Percentiles rank a stretch among this genome's conserved stretches.
Evolutionary conservation across 2,329 filamentous ascomycete genomes (phyloP).

Genomic region (Magnaporthales sp.): DNA sequence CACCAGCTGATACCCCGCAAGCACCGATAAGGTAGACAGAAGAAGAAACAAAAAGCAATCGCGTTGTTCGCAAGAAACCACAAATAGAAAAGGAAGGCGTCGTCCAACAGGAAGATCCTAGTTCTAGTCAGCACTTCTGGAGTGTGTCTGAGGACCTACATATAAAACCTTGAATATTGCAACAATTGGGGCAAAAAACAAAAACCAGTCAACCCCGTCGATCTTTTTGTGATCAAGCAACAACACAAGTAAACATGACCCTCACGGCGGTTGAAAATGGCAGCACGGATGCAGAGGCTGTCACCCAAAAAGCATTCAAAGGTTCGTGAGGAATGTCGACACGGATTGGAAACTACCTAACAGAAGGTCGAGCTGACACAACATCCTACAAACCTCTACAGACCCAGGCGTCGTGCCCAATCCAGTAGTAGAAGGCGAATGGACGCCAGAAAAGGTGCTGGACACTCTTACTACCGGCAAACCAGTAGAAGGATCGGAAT

Average conservation of each 20-base stretch:
- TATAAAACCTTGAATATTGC: neutral
- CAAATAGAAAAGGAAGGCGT: neutral
- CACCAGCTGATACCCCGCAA: neutral
- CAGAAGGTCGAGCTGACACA: neutral
- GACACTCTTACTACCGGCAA: conserved; percentile 50
- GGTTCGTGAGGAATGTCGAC: neutral
- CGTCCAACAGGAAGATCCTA: neutral
- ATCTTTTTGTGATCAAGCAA: neutral
- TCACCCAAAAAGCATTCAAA: neutral
- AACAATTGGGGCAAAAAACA: neutral
- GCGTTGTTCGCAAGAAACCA: neutral
- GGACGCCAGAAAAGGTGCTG: conserved; percentile 55
- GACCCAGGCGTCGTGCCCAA: conserved; percentile 26
- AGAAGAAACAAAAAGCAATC: neutral
- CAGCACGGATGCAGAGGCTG: neutral
- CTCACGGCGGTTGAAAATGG: neutral
- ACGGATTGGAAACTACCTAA: neutral
- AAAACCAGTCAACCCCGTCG: neutral
- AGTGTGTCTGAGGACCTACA: neutral
- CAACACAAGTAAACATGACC: neutral
- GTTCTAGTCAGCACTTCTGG: neutral
- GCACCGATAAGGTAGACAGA: neutral
- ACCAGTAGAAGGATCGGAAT: conserved; percentile 52
- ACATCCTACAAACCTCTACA: conserved; percentile 13
- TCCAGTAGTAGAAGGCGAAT: conserved; percentile 35